Base-by-base conservation (phyloP, 495 filamentous ascomycete genomes). In the Trichoderma erinaceum region DNA sequence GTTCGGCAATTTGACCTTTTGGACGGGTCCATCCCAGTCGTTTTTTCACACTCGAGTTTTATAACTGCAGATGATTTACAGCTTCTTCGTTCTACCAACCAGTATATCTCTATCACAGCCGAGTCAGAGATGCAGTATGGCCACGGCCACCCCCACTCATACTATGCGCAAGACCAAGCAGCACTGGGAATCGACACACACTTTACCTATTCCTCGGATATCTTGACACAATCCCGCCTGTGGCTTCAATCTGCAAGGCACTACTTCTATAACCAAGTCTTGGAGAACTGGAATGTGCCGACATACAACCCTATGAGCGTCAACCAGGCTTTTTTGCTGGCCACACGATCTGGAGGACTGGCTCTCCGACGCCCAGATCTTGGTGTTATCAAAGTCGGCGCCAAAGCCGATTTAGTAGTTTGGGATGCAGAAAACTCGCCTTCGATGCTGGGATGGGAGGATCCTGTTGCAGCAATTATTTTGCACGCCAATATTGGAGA, bases 401-500 rank as follows among this genome's bases (percentile, higher is more conserved):
- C 80, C 1, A 80, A 80, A 67, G 82, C 82, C 1, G 82, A 85
- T 64, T 61, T 85, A n/a, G 78, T 82, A 18, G 75, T 85, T n/a
- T 85, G 82, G 73, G 73, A 83, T 66, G 82, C 80, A 16, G 73
- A 71, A 0, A 50, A 52, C 23, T 69, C 78, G 2, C 82, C 83
- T 6, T 69, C 70, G 5, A 73, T 86, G 79, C 70, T 85, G 4
- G 82, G 81, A 1, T 82, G 80, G 78, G 70, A 63, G 25, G 83
- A 86, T 67, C 81, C 83, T 4, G 79, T 86, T 38, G 81, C 83
- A 13, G 83, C 83, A 0, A 75, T 86, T 12, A 75, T 86, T 3
- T 70, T 86, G 65, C 83, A 85, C 66, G 76, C 79, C 1, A 80
- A 75, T 43, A 76, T 81, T 12, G 81, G 78, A 1, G 82, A 86